Conservation (phyloP, 2,329 filamentous ascomycete genomes). For the Pezicula radicicola region DNA sequence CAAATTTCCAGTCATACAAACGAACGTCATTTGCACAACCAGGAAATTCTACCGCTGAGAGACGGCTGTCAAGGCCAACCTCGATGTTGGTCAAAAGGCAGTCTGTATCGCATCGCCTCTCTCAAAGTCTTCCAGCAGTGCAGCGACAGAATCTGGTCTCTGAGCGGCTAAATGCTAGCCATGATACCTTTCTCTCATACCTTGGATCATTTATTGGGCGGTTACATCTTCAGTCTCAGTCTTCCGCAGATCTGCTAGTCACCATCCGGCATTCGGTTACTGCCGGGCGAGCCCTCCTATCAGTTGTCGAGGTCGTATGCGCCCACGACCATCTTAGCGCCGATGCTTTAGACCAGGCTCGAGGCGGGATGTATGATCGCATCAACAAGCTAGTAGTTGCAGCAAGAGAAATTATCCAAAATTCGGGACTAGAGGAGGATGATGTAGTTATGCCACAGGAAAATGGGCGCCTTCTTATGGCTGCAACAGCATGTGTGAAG, state of each 20-base stretch:
- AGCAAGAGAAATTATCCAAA: slow-evolving; percentile 74
- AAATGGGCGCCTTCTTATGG: slow-evolving; percentile 69
- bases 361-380: slow-evolving; percentile 73
- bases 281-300: slow-evolving; percentile 76
- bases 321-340: slow-evolving; percentile 70
- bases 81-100: slow-evolving; percentile 22
- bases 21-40: slow-evolving; percentile 20
- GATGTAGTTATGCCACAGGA: slow-evolving; percentile 80
- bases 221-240: slow-evolving; percentile 88
- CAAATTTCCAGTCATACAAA: slow-evolving; percentile 25
- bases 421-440: slow-evolving; percentile 62
- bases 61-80: slow-evolving; percentile 21
- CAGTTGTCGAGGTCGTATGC: slow-evolving; percentile 79
- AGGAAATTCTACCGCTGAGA: slow-evolving; percentile 14
- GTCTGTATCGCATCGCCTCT: slow-evolving; percentile 65
- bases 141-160: slow-evolving; percentile 75
- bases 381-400: slow-evolving; percentile 79
- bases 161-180: slow-evolving; percentile 72
- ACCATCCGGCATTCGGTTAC: slow-evolving; percentile 82
- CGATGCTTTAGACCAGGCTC: slow-evolving; percentile 64
- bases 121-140: slow-evolving; percentile 61
- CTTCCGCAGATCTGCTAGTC: slow-evolving; percentile 75
- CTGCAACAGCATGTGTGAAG: slow-evolving; percentile 84
- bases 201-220: slow-evolving; percentile 90
- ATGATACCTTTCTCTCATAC: slow-evolving; percentile 87